A percentile compares a stretch with the other conserved stretches of the same genome.
Conservation (phyloP, 2,329 filamentous ascomycete genomes). For the Ambrosiella beaveri region DNA sequence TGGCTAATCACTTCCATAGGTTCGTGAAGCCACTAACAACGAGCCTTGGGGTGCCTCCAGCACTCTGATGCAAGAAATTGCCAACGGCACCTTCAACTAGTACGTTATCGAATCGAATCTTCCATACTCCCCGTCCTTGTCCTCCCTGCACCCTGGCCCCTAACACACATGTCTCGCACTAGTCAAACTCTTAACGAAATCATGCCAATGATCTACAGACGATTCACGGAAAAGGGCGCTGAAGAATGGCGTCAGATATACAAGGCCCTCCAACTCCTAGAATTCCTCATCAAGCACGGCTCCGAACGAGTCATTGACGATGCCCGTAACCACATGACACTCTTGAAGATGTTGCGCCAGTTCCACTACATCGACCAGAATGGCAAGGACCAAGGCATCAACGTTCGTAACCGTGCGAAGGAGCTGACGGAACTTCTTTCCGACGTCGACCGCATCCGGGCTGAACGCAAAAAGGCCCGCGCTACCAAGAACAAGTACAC, state of each 20-base stretch:
- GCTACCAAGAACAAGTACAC: conserved; percentile 86
- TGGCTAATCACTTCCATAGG: conserved; percentile 29
- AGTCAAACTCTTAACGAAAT: conserved; percentile 97
- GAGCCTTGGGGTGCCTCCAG: conserved; percentile 87
- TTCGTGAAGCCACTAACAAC: conserved; percentile 96
- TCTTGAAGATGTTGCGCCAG: conserved; percentile 94
- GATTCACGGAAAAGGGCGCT: conserved; percentile 93
- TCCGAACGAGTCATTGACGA: conserved; percentile 96
- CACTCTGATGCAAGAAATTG: conserved; percentile 90
- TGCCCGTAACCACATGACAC: conserved; percentile 80
- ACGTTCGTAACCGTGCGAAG: conserved; percentile 91
- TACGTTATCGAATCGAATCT: conserved; percentile 28
- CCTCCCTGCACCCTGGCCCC: not conserved
- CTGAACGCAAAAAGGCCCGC: conserved; percentile 77
- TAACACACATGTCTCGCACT: conserved; percentile 7
- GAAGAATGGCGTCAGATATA: conserved; percentile 99
- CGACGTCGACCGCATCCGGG: conserved; percentile 74
- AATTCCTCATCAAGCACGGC: conserved; percentile 95
- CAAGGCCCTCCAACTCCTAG: conserved; percentile 89
- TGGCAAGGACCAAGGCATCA: conserved; percentile 95
- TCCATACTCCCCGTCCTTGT: not conserved
- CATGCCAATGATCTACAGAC: conserved; percentile 99
- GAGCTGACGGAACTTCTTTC: conserved; percentile 85
- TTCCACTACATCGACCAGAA: conserved; percentile 95
- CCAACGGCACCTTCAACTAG: conserved; percentile 97